A percentile compares a stretch with the other conserved stretches of the same genome.
Evolutionary conservation across 768 basidiomycete genomes (phyloP).

Genomic region (Boletellus ananas): DNA sequence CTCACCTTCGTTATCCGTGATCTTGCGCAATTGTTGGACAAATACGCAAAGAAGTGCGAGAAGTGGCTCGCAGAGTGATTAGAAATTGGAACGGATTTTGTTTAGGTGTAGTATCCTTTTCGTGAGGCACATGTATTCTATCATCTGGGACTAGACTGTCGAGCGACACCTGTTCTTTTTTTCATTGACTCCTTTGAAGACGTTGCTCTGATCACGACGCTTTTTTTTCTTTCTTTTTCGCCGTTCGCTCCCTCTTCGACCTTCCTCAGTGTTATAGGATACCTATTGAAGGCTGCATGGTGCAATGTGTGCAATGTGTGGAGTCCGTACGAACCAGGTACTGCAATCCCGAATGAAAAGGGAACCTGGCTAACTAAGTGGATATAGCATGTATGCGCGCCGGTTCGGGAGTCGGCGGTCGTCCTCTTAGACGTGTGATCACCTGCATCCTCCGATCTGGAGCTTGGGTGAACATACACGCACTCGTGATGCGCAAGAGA

Average conservation of each 20-base stretch:
- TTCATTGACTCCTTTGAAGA: slow-evolving; percentile 20
- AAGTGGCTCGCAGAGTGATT: slow-evolving; percentile 83
- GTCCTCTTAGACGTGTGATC: slow-evolving; percentile 54
- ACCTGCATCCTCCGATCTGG: slow-evolving; percentile 59
- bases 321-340: neutral
- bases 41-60: slow-evolving; percentile 91
- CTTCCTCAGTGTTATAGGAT: slow-evolving; percentile 24
- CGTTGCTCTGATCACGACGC: slow-evolving; percentile 8
- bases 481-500: slow-evolving; percentile 2
- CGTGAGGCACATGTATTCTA: slow-evolving; percentile 32
- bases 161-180: slow-evolving; percentile 27
- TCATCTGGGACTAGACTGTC: slow-evolving; percentile 34
- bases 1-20: slow-evolving; percentile 88
- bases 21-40: slow-evolving; percentile 81
- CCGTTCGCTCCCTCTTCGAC: slow-evolving; percentile 10
- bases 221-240: slow-evolving; percentile 6
- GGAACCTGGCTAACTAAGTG: slow-evolving; percentile 1
- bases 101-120: slow-evolving; percentile 25
- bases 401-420: slow-evolving; percentile 53
- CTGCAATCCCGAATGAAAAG: neutral
- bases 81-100: slow-evolving; percentile 19
- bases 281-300: slow-evolving; percentile 21
- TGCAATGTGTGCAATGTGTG: slow-evolving; percentile 2
- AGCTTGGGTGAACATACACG: slow-evolving; percentile 8
- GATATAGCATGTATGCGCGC: slow-evolving; percentile 21